phyloP scores from a whole-genome alignment of 1,284 basidiomycete genomes.

The Cryptococcus wingfieldii region DNA sequence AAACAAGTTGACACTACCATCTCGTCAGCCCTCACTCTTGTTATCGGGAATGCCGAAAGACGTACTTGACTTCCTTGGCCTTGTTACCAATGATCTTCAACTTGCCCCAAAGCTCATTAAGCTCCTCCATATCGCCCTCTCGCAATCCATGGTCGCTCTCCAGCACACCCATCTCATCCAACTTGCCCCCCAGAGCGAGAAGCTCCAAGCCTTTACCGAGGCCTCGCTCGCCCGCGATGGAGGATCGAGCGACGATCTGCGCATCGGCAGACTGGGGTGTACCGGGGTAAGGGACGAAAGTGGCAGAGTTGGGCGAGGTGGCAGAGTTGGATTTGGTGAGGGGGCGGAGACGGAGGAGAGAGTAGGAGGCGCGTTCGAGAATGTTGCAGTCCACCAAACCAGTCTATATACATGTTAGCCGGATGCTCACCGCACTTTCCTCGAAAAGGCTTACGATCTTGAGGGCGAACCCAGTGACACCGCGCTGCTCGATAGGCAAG shows the following conservation, averaged over 20 bases:
- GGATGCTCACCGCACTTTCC: neutral
- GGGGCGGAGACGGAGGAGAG: constrained; percentile 44
- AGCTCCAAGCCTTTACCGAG: constrained; percentile 11
- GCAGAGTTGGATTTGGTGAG: constrained; percentile 22
- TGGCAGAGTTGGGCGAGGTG: constrained; percentile 14
- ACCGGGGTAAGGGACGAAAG: constrained; percentile 62
- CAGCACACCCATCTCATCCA: constrained; percentile 19
- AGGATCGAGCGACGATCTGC: constrained; percentile 27
- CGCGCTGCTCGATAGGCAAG: constrained; percentile 29
- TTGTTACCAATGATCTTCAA: constrained; percentile 59
- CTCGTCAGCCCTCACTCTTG: constrained; percentile 4
- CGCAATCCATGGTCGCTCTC: constrained; percentile 36
- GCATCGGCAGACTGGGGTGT: constrained; percentile 48
- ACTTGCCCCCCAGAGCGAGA: constrained; percentile 26
- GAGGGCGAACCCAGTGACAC: constrained; percentile 74
- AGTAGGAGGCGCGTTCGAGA: constrained; percentile 46
- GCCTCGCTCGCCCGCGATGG: neutral
- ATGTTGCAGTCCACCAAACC: constrained; percentile 46
- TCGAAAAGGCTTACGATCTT: constrained; percentile 59
- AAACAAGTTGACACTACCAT: constrained; percentile 53
- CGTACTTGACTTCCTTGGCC: constrained; percentile 54
- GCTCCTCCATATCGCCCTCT: constrained; percentile 56
- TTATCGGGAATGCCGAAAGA: neutral
- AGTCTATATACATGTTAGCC: constrained; percentile 24
- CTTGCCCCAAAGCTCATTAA: constrained; percentile 60